These are phyloP conservation scores for Penicillium sumatraense DNA, from an alignment of 2,329 filamentous ascomycete species.

Conservation along the genomic window DNA sequence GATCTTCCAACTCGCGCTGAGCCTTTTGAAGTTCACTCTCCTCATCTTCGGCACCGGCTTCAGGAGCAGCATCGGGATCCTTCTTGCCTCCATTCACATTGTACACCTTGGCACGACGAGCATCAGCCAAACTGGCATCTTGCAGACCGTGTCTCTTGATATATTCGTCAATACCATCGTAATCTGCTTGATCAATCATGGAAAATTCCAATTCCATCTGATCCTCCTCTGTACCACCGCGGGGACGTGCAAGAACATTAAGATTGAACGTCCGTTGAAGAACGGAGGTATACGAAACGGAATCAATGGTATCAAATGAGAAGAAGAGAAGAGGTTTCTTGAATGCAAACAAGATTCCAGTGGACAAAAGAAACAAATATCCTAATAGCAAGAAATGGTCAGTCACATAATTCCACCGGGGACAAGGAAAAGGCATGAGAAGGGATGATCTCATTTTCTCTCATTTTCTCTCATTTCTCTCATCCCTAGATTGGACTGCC, in stretches of 20 bases:
- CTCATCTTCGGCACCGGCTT: conserved; percentile 53
- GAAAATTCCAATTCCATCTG: conserved; percentile 65
- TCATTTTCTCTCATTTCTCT: no score
- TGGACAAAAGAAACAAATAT: conserved; percentile 66
- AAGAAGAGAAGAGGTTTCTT: conserved; percentile 69
- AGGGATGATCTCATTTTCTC: background rate
- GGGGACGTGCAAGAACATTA: conserved; percentile 54
- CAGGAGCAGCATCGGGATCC: conserved; percentile 33
- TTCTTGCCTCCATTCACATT: conserved; percentile 53
- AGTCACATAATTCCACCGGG: conserved; percentile 7
- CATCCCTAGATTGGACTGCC: background rate
- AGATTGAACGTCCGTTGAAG: conserved; percentile 70
- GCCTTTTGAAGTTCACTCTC: conserved; percentile 63
- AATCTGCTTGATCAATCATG: conserved; percentile 69
- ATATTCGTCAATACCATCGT: conserved; percentile 65
- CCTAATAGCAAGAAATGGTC: conserved; percentile 44
- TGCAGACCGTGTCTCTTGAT: conserved; percentile 65
- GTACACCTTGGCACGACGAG: conserved; percentile 63
- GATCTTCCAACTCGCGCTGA: conserved; percentile 57
- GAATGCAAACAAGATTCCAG: conserved; percentile 67
- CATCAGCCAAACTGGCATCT: conserved; percentile 66
- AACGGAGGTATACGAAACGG: conserved; percentile 67
- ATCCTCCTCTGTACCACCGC: conserved; percentile 39
- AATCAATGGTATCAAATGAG: conserved; percentile 62
- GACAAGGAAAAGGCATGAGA: background rate